A percentile compares a stretch with the other conserved stretches of the same genome.
Conservation (phyloP, 768 basidiomycete genomes). For the Gloeopeniophorella convolvens region DNA sequence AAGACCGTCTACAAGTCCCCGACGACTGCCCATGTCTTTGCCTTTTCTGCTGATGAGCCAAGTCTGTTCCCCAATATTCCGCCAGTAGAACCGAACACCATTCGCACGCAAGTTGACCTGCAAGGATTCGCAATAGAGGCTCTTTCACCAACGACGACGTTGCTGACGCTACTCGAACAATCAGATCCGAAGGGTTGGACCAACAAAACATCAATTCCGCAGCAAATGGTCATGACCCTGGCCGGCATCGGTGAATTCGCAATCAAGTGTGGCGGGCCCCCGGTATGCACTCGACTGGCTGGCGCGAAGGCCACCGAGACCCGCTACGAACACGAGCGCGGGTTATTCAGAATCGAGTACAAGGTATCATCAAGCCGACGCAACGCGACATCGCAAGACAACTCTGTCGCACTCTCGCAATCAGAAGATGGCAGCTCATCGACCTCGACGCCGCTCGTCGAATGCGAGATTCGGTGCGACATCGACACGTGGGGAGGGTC, state of each 20-base stretch:
- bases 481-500: conserved; percentile 81
- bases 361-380: conserved; percentile 53
- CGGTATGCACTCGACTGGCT: conserved; percentile 76
- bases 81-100: conserved; percentile 63
- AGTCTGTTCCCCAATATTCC: conserved; percentile 76
- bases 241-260: conserved; percentile 94
- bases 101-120: conserved; percentile 94
- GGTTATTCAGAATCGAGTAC: conserved; percentile 79
- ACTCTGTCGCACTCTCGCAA: conserved; percentile 14
- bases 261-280: conserved; percentile 93
- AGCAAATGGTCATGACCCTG: conserved; percentile 84
- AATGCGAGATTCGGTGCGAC: conserved; percentile 90
- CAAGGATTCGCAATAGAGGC: conserved; percentile 98
- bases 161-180: conserved; percentile 90
- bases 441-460: conserved; percentile 46
- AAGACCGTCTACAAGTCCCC: conserved; percentile 98
- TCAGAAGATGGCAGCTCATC: conserved; percentile 22
- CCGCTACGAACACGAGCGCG: conserved; percentile 84
- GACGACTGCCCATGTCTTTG: conserved; percentile 89
- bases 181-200: conserved; percentile 98
- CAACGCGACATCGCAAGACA: conserved; percentile 16
- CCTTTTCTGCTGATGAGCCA: conserved; percentile 87
- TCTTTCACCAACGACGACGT: conserved; percentile 89
- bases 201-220: conserved; percentile 88
- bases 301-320: conserved; percentile 70